Percentiles rank a stretch among this genome's conserved stretches.
phyloP scores from a whole-genome alignment of 805 yeast genomes.

The Kodamaea leandrae region DNA sequence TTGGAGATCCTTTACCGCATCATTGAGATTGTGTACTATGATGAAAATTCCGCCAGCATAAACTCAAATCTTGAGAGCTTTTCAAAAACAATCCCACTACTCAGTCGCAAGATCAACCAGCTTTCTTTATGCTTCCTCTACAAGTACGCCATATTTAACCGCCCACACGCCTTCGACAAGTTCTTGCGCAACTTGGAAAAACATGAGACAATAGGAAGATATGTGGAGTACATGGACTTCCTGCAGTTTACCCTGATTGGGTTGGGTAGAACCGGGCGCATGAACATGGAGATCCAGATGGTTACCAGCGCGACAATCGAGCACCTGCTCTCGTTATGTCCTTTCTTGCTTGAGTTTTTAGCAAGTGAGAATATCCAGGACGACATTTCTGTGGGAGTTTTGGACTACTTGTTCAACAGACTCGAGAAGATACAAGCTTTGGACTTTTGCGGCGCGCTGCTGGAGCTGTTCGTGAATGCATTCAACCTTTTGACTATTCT shows the following conservation, averaged over 20 bases:
- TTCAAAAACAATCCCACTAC: slow-evolving; percentile 50
- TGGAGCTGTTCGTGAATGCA: slow-evolving; percentile 56
- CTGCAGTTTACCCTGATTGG: slow-evolving; percentile 88
- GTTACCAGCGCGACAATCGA: slow-evolving; percentile 73
- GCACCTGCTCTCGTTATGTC: slow-evolving; percentile 58
- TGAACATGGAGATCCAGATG: slow-evolving; percentile 91
- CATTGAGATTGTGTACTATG: slow-evolving; percentile 54
- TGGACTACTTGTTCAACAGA: slow-evolving; percentile 52
- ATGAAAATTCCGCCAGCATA: slow-evolving; percentile 50
- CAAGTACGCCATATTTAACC: slow-evolving; percentile 68
- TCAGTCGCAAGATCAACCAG: slow-evolving; percentile 57
- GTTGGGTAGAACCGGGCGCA: slow-evolving; percentile 80
- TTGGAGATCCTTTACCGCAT: slow-evolving; percentile 55
- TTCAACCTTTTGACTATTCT: slow-evolving; percentile 44
- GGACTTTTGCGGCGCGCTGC: slow-evolving; percentile 88
- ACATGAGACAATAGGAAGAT: slow-evolving; percentile 49
- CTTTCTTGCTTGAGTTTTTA: slow-evolving; percentile 72
- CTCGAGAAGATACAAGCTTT: slow-evolving; percentile 60
- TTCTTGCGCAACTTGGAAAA: slow-evolving; percentile 55
- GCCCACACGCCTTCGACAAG: slow-evolving; percentile 76
- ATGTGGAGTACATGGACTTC: slow-evolving; percentile 77
- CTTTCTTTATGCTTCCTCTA: slow-evolving; percentile 58
- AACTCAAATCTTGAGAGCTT: slow-evolving; percentile 52
- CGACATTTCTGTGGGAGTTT: slow-evolving; percentile 64
- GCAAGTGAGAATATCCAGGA: slow-evolving; percentile 84